Percentiles rank a stretch among this genome's conserved stretches.
phyloP scores from a whole-genome alignment of 805 yeast species.

The Wickerhamiella sergipiensis region DNA sequence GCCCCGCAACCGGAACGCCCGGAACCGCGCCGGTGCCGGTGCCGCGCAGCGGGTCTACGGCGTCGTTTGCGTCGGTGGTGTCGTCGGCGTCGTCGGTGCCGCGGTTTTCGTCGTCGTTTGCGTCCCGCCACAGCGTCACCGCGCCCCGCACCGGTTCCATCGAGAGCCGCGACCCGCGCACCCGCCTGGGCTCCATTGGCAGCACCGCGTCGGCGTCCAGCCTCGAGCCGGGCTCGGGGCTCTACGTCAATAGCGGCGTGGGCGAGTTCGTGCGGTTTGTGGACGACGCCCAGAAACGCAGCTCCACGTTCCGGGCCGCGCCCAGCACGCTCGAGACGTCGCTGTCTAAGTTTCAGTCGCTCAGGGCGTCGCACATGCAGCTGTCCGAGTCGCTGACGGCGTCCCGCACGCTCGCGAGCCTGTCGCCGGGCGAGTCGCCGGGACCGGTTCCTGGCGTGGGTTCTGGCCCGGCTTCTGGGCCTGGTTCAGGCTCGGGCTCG shows the following conservation, averaged over 20 bases:
- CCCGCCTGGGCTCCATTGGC: constrained; percentile 12
- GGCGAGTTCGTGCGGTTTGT: constrained; percentile 59
- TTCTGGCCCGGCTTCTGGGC: no score
- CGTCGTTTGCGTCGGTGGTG: not conserved
- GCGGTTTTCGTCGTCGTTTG: constrained; percentile 27
- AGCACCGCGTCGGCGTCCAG: constrained; percentile 16
- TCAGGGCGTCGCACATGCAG: constrained; percentile 22
- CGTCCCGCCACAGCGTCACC: constrained; percentile 17
- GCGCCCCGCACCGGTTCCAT: constrained; percentile 16
- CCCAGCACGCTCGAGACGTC: constrained; percentile 15
- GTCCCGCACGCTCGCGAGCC: not conserved
- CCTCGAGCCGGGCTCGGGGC: constrained; percentile 28
- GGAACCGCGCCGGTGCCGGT: constrained; percentile 3
- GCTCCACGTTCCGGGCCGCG: constrained; percentile 6
- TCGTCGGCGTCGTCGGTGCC: constrained; percentile 9
- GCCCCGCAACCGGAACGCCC: no score
- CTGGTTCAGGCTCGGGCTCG: no score
- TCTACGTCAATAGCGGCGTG: constrained; percentile 32
- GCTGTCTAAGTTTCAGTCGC: constrained; percentile 23
- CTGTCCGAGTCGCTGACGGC: constrained; percentile 23
- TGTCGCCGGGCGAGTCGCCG: no score
- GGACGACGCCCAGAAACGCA: constrained; percentile 27
- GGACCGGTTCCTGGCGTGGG: no score
- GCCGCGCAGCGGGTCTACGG: constrained; percentile 1
- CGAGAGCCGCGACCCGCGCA: constrained; percentile 4